A percentile compares a stretch with the other conserved stretches of the same genome.
phyloP scores from a whole-genome alignment of 2,329 filamentous ascomycete species.

The Mariannaea elegans region DNA sequence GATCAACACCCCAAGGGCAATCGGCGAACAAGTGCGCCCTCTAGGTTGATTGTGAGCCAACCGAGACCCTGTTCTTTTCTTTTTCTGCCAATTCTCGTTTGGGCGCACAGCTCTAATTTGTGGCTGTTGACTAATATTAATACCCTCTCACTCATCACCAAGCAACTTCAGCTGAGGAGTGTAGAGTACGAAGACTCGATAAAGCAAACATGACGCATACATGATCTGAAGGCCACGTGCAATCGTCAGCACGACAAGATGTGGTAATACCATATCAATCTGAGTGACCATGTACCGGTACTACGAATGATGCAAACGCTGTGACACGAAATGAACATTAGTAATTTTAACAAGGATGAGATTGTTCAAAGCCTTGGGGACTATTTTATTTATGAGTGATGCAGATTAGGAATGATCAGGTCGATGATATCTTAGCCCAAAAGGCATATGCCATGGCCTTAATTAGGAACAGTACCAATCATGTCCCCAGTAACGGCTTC shows the following conservation, averaged over 20 bases:
- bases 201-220: constrained; percentile 4
- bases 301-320: too few species aligned
- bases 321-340: background rate
- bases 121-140: constrained; percentile 2
- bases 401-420: too few species aligned
- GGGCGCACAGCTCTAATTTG: too few species aligned
- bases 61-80: too few species aligned
- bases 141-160: background rate
- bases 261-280: too few species aligned
- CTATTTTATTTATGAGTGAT: too few species aligned
- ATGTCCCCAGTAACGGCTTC: constrained; percentile 1
- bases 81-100: too few species aligned
- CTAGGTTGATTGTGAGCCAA: background rate
- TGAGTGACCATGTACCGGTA: too few species aligned
- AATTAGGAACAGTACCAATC: too few species aligned
- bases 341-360: background rate
- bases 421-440: too few species aligned
- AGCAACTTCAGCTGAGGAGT: background rate
- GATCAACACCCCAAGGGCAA: background rate
- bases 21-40: background rate
- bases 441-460: too few species aligned
- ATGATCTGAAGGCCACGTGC: constrained; percentile 19
- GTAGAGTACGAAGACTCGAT: background rate
- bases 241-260: background rate
- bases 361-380: background rate